phyloP scores from a whole-genome alignment of 169 alveolate species.

The Plasmodium berghei region DNA sequence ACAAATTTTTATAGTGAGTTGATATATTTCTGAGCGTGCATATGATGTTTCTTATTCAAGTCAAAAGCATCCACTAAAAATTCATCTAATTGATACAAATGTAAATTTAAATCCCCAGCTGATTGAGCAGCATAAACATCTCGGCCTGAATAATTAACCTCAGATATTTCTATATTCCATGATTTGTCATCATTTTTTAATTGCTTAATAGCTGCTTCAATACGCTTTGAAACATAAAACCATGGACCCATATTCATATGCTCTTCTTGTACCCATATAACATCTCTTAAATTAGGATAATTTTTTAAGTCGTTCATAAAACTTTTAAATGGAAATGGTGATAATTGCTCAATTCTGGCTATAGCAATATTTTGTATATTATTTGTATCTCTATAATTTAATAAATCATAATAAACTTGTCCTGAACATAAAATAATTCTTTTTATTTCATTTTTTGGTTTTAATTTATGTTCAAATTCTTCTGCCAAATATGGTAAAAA shows the following conservation, averaged over 20 bases:
- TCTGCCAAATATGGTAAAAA: slow-evolving; percentile 86
- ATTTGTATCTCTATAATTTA: slow-evolving; percentile 80
- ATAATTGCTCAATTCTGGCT: slow-evolving; percentile 91
- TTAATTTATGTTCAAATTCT: slow-evolving; percentile 65
- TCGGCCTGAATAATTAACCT: slow-evolving; percentile 79
- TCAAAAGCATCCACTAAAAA: slow-evolving; percentile 79
- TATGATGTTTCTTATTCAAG: slow-evolving; percentile 64
- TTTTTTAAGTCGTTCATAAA: slow-evolving; percentile 81
- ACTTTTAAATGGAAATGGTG: slow-evolving; percentile 92
- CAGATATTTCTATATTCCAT: slow-evolving; percentile 51
- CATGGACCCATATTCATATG: slow-evolving; percentile 93
- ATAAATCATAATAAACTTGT: slow-evolving; percentile 91
- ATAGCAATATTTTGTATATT: slow-evolving; percentile 84
- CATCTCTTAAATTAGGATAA: slow-evolving; percentile 81
- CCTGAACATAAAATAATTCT: slow-evolving; percentile 93
- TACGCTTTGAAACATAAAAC: slow-evolving; percentile 82
- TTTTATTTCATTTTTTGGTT: slow-evolving; percentile 55
- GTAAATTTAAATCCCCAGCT: slow-evolving; percentile 76
- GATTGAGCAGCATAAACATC: slow-evolving; percentile 81
- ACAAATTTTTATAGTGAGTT: neutral
- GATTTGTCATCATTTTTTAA: slow-evolving; percentile 46
- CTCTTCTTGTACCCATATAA: slow-evolving; percentile 95
- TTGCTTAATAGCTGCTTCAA: slow-evolving; percentile 79
- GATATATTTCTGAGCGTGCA: slow-evolving; percentile 77
- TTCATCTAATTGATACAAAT: slow-evolving; percentile 75